phyloP scores from a whole-genome alignment of 1,284 basidiomycete species.

The Coniferiporia sulphurascens region DNA sequence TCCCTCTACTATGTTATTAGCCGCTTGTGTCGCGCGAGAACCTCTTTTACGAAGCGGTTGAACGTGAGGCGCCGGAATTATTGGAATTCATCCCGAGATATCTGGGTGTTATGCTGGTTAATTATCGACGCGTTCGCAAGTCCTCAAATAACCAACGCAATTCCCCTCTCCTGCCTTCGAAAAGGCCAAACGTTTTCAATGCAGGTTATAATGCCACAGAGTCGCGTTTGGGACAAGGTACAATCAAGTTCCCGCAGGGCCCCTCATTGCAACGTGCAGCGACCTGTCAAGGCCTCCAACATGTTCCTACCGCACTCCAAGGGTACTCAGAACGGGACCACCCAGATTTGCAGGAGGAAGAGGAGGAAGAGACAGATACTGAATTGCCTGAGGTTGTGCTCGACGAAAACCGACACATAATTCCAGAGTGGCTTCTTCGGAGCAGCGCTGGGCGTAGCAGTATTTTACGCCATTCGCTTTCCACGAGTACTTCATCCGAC shows the following conservation, averaged over 20 bases:
- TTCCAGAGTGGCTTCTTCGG: conserved; percentile 87
- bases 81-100: conserved; percentile 95
- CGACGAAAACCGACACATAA: conserved; percentile 91
- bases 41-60: conserved; percentile 96
- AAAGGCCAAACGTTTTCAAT: conserved; percentile 19
- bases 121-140: conserved; percentile 69
- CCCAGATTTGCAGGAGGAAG: conserved; percentile 23
- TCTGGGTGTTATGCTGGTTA: conserved; percentile 97
- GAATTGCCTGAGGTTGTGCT: conserved; percentile 89
- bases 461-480: conserved; percentile 47
- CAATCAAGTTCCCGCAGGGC: neutral
- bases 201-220: conserved; percentile 19
- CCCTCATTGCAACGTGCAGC: conserved; percentile 7
- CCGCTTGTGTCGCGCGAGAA: conserved; percentile 96
- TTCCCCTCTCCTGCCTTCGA: neutral
- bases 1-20: conserved; percentile 36
- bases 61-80: conserved; percentile 86
- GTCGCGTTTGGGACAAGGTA: conserved; percentile 7
- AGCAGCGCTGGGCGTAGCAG: conserved; percentile 41
- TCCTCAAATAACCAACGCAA: conserved; percentile 32
- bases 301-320: neutral
- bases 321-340: conserved; percentile 1
- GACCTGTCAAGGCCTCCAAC: conserved; percentile 4
- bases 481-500: conserved; percentile 21
- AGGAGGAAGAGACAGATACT: conserved; percentile 34